Evolutionary conservation across 495 filamentous ascomycete species (phyloP).

Genomic region (Patellaria atrata): DNA sequence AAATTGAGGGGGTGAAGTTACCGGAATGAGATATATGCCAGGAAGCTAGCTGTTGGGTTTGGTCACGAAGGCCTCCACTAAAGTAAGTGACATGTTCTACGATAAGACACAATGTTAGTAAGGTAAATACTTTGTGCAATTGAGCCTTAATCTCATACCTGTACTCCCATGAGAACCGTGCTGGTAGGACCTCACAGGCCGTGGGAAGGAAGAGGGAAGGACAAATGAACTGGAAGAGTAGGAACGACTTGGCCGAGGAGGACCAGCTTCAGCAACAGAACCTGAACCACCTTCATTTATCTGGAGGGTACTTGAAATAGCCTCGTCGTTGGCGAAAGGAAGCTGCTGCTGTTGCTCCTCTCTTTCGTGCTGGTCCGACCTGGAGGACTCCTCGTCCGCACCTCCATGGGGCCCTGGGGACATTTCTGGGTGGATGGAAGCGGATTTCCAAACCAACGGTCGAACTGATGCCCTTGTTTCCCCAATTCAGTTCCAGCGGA

Average conservation of each 20-base stretch:
- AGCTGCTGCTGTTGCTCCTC: conserved; percentile 18
- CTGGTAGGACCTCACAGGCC: conserved; percentile 66
- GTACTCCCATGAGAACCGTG: conserved; percentile 49
- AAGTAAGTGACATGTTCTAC: conserved; percentile 58
- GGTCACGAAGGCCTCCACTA: conserved; percentile 64
- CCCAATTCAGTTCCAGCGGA: no score
- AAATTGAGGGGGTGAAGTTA: conserved; percentile 10
- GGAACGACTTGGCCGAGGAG: conserved; percentile 15
- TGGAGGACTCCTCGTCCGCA: no score
- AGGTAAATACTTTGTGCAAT: not conserved
- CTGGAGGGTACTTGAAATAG: conserved; percentile 11
- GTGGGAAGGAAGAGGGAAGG: conserved; percentile 32
- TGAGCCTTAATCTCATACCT: conserved; percentile 33
- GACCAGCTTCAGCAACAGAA: conserved; percentile 7
- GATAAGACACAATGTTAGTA: conserved; percentile 24
- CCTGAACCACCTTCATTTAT: conserved; percentile 1
- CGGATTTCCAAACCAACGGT: no score
- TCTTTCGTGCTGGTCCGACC: no score
- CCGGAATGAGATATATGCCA: conserved; percentile 57
- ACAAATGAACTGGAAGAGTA: conserved; percentile 11
- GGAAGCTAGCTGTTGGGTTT: conserved; percentile 80
- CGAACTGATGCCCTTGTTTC: no score
- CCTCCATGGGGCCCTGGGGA: no score
- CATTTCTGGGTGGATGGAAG: no score
- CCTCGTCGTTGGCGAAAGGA: conserved; percentile 17